Evolutionary conservation across 441 rosid genomes (phyloP), one percentile per base, ranked within the genome.

Genomic region (Viola pubescens): DNA sequence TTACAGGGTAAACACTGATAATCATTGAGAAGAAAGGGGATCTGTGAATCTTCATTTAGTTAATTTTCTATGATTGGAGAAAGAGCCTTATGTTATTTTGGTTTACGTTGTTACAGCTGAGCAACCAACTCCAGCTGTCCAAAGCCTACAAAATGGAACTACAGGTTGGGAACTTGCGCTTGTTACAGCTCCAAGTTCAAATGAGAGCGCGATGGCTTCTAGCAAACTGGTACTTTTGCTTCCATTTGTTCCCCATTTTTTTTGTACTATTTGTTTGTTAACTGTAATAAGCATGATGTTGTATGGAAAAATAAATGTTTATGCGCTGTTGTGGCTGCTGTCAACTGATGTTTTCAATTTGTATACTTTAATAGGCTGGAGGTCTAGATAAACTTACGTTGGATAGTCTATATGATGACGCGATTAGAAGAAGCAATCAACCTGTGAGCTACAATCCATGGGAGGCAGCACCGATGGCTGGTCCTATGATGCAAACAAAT

Each of bases 381-480:
- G 99, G 97, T 54, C 73, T 94, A 13, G 99, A 94, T 81, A 81
- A 75, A 80, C 88, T 90, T 60, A 94, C 91, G 56, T 72, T 94
- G 47, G 96, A 94, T 79, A 90, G 99, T 80, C 75, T 94, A 34
- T 94, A 94, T 44, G 99, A 94, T 56, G 99, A 94, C 70, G 99
- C 97, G 55, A 83, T 88, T 44, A 78, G 95, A 81, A 79, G 82
- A 74, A 90, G 41, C 78, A 88, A 64, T 75, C 95, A 86, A 73
- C 83, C 72, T 48, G 72, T 76, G 52, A 88, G 88, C 82, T 85
- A 88, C 76, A 94, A 80, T 58, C 90, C 99, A 3, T 90, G 97
- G 97, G 97, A 88, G 58, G 62, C 70, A 37, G 56, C 67, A 12
- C 94, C 79, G 16, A 58, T 71, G 76, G 70, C 76, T n/a, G 77